phyloP scores from a whole-genome alignment of 116 monocot genomes.

The Iris pallida region DNA sequence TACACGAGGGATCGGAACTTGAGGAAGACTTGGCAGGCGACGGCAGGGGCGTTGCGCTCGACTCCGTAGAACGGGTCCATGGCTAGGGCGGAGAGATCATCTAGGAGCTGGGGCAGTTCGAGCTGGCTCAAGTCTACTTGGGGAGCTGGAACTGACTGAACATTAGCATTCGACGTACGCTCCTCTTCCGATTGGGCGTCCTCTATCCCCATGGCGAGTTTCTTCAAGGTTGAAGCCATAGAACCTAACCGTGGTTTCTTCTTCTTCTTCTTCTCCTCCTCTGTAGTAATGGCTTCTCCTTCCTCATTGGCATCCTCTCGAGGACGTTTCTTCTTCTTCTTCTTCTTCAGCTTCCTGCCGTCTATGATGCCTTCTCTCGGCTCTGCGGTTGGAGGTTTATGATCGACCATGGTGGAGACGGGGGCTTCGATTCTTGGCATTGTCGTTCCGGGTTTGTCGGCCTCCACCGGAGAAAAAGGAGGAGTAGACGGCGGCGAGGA shows the following conservation, averaged over 20 bases:
- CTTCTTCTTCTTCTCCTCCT: slow-evolving; percentile 54
- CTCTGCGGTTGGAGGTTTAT: too few species aligned
- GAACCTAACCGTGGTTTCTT: slow-evolving; percentile 2
- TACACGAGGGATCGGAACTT: slow-evolving; percentile 53
- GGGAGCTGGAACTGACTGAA: not conserved
- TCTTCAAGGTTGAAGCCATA: not conserved
- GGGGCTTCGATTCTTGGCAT: too few species aligned
- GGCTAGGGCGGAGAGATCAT: slow-evolving; percentile 46
- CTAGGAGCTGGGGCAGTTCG: slow-evolving; percentile 19
- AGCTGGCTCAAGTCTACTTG: slow-evolving; percentile 20
- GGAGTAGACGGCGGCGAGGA: not conserved
- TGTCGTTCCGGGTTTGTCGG: too few species aligned
- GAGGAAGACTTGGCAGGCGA: slow-evolving; percentile 37
- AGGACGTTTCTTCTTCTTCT: slow-evolving; percentile 7
- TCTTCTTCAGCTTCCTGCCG: not conserved
- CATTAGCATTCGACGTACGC: not conserved
- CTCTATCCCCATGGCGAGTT: not conserved
- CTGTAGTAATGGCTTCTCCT: not conserved
- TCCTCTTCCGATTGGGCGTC: not conserved
- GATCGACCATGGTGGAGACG: too few species aligned
- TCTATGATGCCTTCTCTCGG: not conserved
- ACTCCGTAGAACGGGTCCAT: slow-evolving; percentile 50
- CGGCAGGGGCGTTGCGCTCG: slow-evolving; percentile 24
- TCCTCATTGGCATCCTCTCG: slow-evolving; percentile 7
- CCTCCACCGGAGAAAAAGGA: too few species aligned